Evolutionary conservation across 2,329 filamentous ascomycete genomes (phyloP), one percentile per base, ranked within the genome.

Genomic region (Nannizziopsis arthrosporioides): DNA sequence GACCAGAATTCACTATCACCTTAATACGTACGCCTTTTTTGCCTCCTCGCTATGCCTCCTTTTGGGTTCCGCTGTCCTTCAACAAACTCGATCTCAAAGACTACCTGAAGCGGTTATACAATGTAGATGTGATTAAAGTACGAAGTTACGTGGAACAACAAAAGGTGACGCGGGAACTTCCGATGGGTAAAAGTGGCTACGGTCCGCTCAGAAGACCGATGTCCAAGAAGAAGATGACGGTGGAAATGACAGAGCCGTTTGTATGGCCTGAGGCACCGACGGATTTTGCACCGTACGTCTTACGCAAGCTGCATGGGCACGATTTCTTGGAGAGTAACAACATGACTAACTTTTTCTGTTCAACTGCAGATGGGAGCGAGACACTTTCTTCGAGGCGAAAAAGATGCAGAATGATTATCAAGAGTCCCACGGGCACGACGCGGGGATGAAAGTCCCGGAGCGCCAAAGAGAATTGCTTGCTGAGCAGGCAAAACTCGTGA

Each of bases 21-120:
- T 78, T 96, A 60, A 73, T 94, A 58, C 83, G 81, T 57, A 83
- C 81, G 50, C 78, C 80, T 27, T 74, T 77, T 56, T 77, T 85
- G 47, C 82, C 85, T 6, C 80, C 89, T 15, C 83, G 81, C 64
- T 87, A 85, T 64, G 92, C 90, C 54, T 83, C 81, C 59, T 98
- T 98, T 78, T 76, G 82, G 60, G 90, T 95, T 30, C 92, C 92
- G 9, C 76, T 96, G 58, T 81, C 78, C 59, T 88, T 95, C 74
- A 94, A 87, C 74, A 98, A 98, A 71, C 82, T 96, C 67, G 92
- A 98, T 66, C 72, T 98, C 37, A 85, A 88, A 66, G 89, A 95
- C 72, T 98, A 96, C 72, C 82, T 98, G 53, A 85, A 79, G 71
- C 81, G 94, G 66, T 77, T 78, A 38, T 98, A 98, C 74, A 75